phyloP scores from a whole-genome alignment of 169 alveolate genomes.

The Fabrea salina region DNA sequence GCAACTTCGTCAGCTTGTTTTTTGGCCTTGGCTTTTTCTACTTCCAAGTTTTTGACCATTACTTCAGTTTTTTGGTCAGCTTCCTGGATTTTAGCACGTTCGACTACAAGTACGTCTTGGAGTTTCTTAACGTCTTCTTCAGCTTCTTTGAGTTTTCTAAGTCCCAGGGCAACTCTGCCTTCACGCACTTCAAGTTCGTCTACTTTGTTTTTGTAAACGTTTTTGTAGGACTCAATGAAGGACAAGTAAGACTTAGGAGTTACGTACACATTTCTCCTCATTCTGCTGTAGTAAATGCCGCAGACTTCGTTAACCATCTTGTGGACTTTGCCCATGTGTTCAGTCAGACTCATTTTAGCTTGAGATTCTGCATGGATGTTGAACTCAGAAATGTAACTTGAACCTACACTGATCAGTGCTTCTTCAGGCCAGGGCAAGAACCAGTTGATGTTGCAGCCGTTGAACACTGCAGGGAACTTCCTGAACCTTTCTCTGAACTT shows the following conservation, averaged over 20 bases:
- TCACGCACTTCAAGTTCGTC: conserved; percentile 89
- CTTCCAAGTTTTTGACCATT: conserved; percentile 87
- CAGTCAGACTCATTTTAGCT: conserved; percentile 72
- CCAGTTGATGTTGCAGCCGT: conserved; percentile 96
- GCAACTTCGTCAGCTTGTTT: conserved; percentile 91
- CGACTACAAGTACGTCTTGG: conserved; percentile 90
- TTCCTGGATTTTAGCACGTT: conserved; percentile 89
- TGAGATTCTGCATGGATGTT: conserved; percentile 79
- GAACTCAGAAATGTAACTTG: conserved; percentile 81
- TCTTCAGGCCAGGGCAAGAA: conserved; percentile 97
- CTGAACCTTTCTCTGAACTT: conserved; percentile 94
- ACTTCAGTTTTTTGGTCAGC: conserved; percentile 90
- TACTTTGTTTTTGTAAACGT: conserved; percentile 87
- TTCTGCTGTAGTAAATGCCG: conserved; percentile 88
- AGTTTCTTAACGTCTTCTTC: conserved; percentile 89
- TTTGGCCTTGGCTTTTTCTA: conserved; percentile 92
- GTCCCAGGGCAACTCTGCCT: conserved; percentile 91
- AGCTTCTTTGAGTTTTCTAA: conserved; percentile 92
- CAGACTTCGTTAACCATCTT: conserved; percentile 88
- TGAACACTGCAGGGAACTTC: conserved; percentile 96
- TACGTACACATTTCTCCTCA: conserved; percentile 95
- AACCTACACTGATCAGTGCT: conserved; percentile 93
- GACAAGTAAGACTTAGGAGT: conserved; percentile 96
- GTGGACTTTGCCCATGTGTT: conserved; percentile 90
- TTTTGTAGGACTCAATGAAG: conserved; percentile 91